Evolutionary conservation across 495 filamentous ascomycete species (phyloP), one percentile per base, ranked within the genome.

Genomic region (Saxophila tyrrhenica): DNA sequence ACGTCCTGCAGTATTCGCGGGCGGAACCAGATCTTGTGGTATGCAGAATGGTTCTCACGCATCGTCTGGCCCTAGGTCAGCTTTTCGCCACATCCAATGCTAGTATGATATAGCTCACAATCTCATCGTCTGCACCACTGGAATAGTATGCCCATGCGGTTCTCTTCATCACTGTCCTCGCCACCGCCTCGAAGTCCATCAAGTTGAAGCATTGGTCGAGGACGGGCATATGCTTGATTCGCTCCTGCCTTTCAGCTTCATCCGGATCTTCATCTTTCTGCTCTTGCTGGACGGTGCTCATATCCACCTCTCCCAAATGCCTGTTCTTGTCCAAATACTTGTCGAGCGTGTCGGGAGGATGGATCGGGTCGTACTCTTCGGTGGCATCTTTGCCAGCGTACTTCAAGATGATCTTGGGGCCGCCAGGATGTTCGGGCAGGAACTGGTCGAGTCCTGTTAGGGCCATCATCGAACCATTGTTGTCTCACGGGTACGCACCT

Each of bases 21-120:
- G 17, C 90, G 80, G 73, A 97, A 97, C 91, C 91, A 97, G 70
- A 97, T 90, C 63, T 91, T 89, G 72, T 97, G 91, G 73, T 84
- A 98, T 24, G 94, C 92, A 10, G 82, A 79, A 72, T 95, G 91
- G 71, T 98, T 98, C 71, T 98, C 94, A 49, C 92, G 82, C 78
- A 98, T 77, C 0, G 92, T 97, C 88, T 94, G 57, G n/a, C 10
- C 25, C 13, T 39, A 9, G 22, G 49, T 42, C 49, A 53, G 51
- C 51, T 3, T 44, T 39, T 20, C 13, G 47, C 47, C 47, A 50
- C 8, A 17, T 7, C 9, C 17, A 2, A 20, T 20, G 2, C 29
- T 19, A 20, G 9, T 17, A 39, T 45, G 1, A 39, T 9, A 39
- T 20, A n/a, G 73, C 83, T 58, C 68, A 92, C 88, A 71, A 98